Conservation (phyloP, 345 rosid species). For the Lepidium sativum region DNA sequence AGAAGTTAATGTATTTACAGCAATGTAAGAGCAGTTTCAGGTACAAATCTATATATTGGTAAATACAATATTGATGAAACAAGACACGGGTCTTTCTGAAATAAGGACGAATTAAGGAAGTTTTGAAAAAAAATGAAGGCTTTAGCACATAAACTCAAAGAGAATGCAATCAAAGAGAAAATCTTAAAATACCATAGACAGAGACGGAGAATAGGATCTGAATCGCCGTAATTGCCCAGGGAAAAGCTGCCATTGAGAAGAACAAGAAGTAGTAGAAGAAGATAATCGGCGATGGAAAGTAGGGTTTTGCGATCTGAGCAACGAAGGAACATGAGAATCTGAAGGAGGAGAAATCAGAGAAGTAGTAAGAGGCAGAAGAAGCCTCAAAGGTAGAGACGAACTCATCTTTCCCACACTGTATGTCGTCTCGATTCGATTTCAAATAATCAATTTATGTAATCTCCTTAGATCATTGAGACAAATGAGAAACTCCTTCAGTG, state of each 20-base stretch:
- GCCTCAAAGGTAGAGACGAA: slow-evolving; percentile 43
- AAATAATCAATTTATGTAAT: neutral
- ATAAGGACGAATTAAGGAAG: neutral
- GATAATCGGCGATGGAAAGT: slow-evolving; percentile 20
- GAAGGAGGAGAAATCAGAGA: slow-evolving; percentile 11
- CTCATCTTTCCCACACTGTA: slow-evolving; percentile 29
- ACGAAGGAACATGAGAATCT: slow-evolving; percentile 20
- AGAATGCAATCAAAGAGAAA: neutral
- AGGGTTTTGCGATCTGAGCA: slow-evolving; percentile 38
- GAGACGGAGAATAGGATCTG: slow-evolving; percentile 23
- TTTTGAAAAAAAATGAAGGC: neutral
- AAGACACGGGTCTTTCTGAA: neutral
- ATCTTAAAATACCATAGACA: slow-evolving; percentile 35
- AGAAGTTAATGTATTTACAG: neutral
- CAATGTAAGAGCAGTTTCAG: neutral
- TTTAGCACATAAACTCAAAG: neutral
- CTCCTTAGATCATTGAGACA: neutral
- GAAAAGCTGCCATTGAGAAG: slow-evolving; percentile 23
- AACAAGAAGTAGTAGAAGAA: slow-evolving; percentile 1
- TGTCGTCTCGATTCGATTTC: neutral
- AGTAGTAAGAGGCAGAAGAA: slow-evolving; percentile 39
- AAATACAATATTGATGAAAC: slow-evolving; percentile 1
- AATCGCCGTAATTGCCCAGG: slow-evolving; percentile 14
- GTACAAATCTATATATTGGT: neutral
- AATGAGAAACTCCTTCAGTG: neutral